These are phyloP conservation scores for Syzygium jambos DNA, from an alignment of 345 rosid species.

Conservation along the genomic window DNA sequence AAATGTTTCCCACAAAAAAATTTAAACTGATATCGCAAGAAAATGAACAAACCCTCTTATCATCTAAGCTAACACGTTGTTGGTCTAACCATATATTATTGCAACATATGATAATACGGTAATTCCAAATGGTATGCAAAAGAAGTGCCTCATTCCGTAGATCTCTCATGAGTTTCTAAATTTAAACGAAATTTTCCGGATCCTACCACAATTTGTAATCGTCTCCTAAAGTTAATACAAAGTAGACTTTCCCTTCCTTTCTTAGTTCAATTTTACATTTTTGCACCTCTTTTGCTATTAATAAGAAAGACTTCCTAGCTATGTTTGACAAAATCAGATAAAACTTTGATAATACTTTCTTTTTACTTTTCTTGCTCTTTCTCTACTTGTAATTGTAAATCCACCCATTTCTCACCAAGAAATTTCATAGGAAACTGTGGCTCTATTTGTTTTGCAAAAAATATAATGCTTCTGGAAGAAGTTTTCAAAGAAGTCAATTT, in stretches of 20 bases:
- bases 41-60: background rate
- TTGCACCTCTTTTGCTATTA: background rate
- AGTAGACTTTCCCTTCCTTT: background rate
- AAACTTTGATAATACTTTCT: background rate
- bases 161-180: background rate
- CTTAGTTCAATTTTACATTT: background rate
- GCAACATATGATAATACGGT: background rate
- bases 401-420: background rate
- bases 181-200: background rate
- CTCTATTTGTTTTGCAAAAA: too few relatives aligned
- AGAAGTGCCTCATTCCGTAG: background rate
- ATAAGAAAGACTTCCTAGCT: background rate
- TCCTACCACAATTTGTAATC: background rate
- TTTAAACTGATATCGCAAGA: background rate
- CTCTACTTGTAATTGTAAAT: background rate
- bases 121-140: accelerated
- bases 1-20: background rate
- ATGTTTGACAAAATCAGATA: background rate
- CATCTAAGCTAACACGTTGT: background rate
- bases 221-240: background rate
- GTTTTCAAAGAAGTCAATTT: too few relatives aligned
- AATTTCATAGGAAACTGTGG: background rate
- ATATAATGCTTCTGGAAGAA: too few relatives aligned
- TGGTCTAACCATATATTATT: background rate
- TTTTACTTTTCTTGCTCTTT: background rate